Conservation (phyloP, 192 early-diverging fungal genomes). For the Mortierella antarctica region DNA sequence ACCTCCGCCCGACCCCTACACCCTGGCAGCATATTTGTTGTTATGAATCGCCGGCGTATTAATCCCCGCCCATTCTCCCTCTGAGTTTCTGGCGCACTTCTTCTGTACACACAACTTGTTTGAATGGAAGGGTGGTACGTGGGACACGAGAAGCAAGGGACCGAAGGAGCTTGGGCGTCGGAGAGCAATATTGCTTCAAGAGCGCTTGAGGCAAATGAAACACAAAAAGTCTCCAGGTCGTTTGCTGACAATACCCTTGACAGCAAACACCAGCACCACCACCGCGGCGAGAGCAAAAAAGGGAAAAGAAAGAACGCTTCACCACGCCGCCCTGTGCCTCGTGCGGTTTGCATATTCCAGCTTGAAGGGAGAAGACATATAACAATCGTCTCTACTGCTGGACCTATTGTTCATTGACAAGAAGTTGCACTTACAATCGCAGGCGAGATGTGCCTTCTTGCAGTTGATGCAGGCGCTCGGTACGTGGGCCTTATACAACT, state of each 20-base stretch:
- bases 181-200: neutral
- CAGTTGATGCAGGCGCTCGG: slow-evolving; percentile 91
- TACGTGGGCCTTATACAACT: slow-evolving; percentile 76
- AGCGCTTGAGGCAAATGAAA: no score
- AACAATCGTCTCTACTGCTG: neutral
- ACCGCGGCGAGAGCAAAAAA: neutral
- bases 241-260: no score
- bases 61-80: neutral
- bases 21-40: neutral
- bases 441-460: slow-evolving; percentile 88
- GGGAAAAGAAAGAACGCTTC: neutral
- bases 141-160: slow-evolving; percentile 11
- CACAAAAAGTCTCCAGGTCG: no score
- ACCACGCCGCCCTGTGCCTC: neutral
- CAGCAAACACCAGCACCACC: no score
- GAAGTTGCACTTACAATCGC: slow-evolving; percentile 73
- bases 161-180: slow-evolving; percentile 5
- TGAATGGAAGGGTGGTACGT: no score
- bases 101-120: no score
- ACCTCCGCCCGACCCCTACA: neutral
- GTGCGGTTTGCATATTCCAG: no score
- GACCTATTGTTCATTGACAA: no score
- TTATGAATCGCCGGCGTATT: neutral
- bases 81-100: neutral
- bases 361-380: no score